These are phyloP conservation scores for Eucalyptus albens DNA, from an alignment of 345 rosid genomes.

Conservation along the genomic window DNA sequence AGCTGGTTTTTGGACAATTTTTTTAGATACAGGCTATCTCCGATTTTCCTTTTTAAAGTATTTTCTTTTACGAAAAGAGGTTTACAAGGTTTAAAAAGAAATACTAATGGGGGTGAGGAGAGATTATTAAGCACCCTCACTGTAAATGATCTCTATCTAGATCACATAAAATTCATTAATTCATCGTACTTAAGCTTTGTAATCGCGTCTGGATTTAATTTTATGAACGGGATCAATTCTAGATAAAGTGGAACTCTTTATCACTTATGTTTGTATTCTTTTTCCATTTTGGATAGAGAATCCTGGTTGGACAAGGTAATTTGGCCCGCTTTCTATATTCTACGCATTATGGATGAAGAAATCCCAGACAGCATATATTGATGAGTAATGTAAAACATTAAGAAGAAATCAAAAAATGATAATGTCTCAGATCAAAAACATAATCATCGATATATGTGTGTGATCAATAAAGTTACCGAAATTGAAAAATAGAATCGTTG, in stretches of 20 bases:
- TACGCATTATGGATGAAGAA: not conserved
- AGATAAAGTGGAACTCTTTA: not conserved
- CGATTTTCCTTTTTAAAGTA: not conserved
- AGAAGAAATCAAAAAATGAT: not conserved
- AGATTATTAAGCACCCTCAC: not conserved
- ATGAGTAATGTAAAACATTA: not conserved
- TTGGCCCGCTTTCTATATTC: not conserved
- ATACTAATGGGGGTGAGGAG: not conserved
- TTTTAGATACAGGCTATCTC: not conserved
- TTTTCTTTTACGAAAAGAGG: not conserved
- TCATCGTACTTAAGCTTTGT: not conserved
- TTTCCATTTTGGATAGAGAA: not conserved
- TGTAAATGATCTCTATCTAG: not conserved
- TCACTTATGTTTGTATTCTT: not conserved
- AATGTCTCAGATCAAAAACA: not conserved
- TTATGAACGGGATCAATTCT: not conserved
- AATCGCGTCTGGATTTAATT: not conserved
- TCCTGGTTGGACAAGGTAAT: not conserved
- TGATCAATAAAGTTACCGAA: not conserved
- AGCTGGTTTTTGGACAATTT: not conserved
- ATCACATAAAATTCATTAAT: not conserved
- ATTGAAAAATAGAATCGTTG: not conserved
- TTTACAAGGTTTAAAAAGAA: not conserved
- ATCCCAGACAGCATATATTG: not conserved
- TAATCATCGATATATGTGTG: not conserved